These are phyloP conservation scores for Yarrowia bubula DNA, from an alignment of 805 yeast genomes.

Conservation along the genomic window DNA sequence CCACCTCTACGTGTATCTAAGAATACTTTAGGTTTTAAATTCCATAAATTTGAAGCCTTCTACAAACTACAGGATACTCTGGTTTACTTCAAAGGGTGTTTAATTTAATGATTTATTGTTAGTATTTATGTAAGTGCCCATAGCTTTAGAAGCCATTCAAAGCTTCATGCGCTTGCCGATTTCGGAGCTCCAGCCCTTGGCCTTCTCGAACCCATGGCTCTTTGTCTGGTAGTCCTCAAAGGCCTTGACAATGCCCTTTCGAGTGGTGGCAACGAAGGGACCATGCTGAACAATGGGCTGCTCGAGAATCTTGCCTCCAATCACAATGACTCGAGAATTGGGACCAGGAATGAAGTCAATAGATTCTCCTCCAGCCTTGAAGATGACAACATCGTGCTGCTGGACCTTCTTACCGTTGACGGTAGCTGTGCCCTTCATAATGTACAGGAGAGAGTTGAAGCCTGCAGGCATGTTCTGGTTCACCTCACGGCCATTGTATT, in stretches of 20 bases:
- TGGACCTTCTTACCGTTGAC: constrained; percentile 47
- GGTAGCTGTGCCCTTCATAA: constrained; percentile 57
- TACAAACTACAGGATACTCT: no score
- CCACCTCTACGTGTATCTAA: no score
- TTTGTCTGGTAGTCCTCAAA: constrained; percentile 64
- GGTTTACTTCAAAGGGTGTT: no score
- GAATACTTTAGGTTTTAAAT: no score
- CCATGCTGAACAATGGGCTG: constrained; percentile 85
- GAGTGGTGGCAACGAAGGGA: constrained; percentile 79
- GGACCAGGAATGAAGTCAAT: constrained; percentile 52
- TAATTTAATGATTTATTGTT: no score
- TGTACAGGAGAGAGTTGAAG: constrained; percentile 71
- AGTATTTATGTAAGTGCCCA: no score
- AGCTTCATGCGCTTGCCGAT: constrained; percentile 34
- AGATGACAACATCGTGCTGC: constrained; percentile 56
- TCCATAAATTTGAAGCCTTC: no score
- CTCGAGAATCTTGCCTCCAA: constrained; percentile 71
- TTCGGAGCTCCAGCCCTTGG: constrained; percentile 39
- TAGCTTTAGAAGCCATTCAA: neutral
- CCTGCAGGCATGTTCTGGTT: constrained; percentile 56
- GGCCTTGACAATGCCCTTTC: constrained; percentile 64
- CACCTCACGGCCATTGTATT: constrained; percentile 52
- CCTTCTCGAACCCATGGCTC: constrained; percentile 41
- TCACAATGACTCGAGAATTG: constrained; percentile 53
- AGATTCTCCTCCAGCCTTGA: constrained; percentile 65